These are phyloP conservation scores for Hylodesmum podocarpum DNA, from an alignment of 306 rosid genomes.

Conservation along the genomic window DNA sequence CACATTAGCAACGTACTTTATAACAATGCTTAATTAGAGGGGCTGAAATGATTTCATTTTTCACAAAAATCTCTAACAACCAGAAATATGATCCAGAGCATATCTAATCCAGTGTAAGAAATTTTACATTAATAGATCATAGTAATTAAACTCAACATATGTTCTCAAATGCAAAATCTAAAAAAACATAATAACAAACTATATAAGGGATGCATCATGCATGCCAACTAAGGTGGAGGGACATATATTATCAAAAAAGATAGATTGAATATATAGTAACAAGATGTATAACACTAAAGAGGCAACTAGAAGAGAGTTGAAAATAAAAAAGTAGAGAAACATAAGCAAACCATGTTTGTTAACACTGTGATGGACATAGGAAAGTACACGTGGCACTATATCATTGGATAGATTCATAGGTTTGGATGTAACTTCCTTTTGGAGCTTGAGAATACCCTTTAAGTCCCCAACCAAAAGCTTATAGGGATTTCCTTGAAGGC, in stretches of 20 bases:
- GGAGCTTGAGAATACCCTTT: not conserved
- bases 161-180: not conserved
- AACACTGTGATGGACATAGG: not conserved
- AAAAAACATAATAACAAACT: not conserved
- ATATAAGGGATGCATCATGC: too few species aligned
- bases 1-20: not conserved
- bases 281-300: not conserved
- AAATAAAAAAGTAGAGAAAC: not conserved
- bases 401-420: not conserved
- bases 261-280: not conserved
- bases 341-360: not conserved
- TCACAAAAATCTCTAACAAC: too few species aligned
- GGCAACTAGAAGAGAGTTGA: too few species aligned
- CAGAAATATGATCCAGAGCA: too few species aligned
- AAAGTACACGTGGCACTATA: not conserved
- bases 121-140: too few species aligned
- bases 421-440: not conserved
- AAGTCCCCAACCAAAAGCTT: not conserved
- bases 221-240: not conserved
- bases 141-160: too few species aligned
- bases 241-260: not conserved
- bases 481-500: not conserved
- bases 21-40: not conserved
- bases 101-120: too few species aligned
- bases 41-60: too few species aligned